Conservation (phyloP, 306 rosid genomes). For the Parietaria judaica region DNA sequence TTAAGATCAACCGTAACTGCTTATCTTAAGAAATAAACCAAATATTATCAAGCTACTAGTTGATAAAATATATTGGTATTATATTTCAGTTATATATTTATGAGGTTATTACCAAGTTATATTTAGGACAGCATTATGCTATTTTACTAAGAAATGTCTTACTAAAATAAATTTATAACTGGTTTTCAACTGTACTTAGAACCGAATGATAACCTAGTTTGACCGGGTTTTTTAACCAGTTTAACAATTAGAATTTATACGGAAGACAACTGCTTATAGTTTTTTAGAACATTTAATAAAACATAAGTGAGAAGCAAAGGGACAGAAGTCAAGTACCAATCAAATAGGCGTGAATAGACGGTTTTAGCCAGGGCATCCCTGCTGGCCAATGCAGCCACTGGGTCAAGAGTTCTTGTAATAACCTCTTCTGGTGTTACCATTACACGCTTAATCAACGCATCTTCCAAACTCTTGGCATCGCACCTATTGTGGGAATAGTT, state of each 20-base stretch:
- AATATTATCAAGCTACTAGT: no score
- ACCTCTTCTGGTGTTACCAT: constrained; percentile 99
- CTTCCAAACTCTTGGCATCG: constrained; percentile 95
- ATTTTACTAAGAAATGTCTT: no score
- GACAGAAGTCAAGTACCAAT: constrained; percentile 54
- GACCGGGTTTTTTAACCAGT: no score
- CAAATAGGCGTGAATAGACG: constrained; percentile 90
- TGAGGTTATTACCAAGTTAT: no score
- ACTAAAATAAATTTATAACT: no score
- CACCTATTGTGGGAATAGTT: constrained; percentile 35
- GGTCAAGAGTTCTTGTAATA: constrained; percentile 98
- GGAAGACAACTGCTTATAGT: background rate
- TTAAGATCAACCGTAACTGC: no score
- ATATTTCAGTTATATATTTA: no score
- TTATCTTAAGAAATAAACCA: no score
- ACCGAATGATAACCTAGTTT: no score
- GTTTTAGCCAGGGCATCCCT: constrained; percentile 98
- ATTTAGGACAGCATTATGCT: no score
- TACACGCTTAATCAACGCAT: constrained; percentile 91
- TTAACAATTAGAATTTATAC: background rate
- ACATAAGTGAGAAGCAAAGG: background rate
- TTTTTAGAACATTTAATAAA: background rate
- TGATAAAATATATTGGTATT: no score
- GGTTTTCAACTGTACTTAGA: no score
- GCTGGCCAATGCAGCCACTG: constrained; percentile 87